Evolutionary conservation across 164 flowering plant species (phyloP), one percentile per base, ranked within the genome.

Genomic region (Magnolia changhungtana): DNA sequence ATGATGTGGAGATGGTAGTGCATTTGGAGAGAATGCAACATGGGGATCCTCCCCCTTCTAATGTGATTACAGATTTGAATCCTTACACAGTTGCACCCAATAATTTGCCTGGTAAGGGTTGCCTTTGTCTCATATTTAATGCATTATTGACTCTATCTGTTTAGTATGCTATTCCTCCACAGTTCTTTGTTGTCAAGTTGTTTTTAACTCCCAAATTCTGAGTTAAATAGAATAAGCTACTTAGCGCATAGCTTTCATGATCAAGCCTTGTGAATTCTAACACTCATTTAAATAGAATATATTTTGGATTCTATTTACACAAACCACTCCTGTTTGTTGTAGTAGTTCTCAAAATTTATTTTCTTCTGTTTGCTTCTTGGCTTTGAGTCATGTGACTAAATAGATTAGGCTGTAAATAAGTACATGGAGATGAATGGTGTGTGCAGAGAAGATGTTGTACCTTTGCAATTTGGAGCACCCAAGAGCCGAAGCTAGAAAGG

Each of bases 391-490:
- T 63, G 20, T 20, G 4, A 20, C 67, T 64, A 64, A 64, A 19
- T 20, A 64, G 19, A 20, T 20, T 21, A 20, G 5, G 10, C 63
- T 5, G 63, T 59, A 19, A 59, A 13, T 59, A 59, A 63, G 21
- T 8, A 75, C 67, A 27, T 58, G 21, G 19, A 71, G 78, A 63
- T 11, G 24, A 71, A 71, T 52, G 19, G 55, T 63, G 3, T 74
- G 63, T 82, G 81, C 88, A 90, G 93, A 73, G 19, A 85, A 78
- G 7, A 29, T 81, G 63, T 88, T 90, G 88, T 89, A 72, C 80
- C 72, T 85, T 19, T 27, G 80, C 55, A 23, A 23, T 59, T 75
- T 83, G 2, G 83, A 76, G 78, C 83, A 52, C 45, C 2, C 67
- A 19, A 20, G 67, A 67, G 8, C 69, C 21, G 80, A 75, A 69